A percentile compares a stretch with the other conserved stretches of the same genome.
Conservation (phyloP, 495 filamentous ascomycete species). For the Entonaema liquescens region DNA sequence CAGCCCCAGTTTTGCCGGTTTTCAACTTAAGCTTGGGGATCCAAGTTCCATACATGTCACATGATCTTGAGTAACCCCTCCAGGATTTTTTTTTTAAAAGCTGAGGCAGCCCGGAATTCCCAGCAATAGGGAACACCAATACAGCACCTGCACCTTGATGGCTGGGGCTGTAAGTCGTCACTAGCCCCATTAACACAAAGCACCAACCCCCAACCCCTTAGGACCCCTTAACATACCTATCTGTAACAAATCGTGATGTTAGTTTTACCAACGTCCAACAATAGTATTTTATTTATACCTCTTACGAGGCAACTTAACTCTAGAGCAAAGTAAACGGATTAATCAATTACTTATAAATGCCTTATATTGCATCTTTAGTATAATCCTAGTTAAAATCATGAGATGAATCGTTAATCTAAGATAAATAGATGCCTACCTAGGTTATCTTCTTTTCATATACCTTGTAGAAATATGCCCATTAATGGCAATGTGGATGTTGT, state of each 20-base stretch:
- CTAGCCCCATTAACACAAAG: background rate
- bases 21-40: slow-evolving; percentile 3
- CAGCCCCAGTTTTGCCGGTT: slow-evolving; percentile 41
- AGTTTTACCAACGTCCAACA: background rate
- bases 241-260: background rate
- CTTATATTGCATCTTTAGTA: background rate
- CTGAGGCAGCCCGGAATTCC: slow-evolving; percentile 8
- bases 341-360: background rate
- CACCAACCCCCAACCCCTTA: background rate
- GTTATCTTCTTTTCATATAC: too few relatives aligned
- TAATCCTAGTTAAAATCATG: too few relatives aligned
- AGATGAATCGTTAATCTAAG: too few relatives aligned
- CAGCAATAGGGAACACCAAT: slow-evolving; percentile 9
- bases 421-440: too few relatives aligned
- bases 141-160: background rate
- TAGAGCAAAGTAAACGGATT: background rate
- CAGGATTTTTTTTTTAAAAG: background rate
- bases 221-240: background rate
- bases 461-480: background rate
- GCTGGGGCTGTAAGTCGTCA: background rate
- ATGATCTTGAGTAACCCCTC: slow-evolving; percentile 13
- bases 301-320: too few relatives aligned
- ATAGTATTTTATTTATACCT: background rate
- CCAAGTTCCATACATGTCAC: too few relatives aligned
- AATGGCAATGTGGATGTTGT: background rate